Base-by-base conservation (phyloP, 2,329 filamentous ascomycete genomes). In the Fusarium sp. region DNA sequence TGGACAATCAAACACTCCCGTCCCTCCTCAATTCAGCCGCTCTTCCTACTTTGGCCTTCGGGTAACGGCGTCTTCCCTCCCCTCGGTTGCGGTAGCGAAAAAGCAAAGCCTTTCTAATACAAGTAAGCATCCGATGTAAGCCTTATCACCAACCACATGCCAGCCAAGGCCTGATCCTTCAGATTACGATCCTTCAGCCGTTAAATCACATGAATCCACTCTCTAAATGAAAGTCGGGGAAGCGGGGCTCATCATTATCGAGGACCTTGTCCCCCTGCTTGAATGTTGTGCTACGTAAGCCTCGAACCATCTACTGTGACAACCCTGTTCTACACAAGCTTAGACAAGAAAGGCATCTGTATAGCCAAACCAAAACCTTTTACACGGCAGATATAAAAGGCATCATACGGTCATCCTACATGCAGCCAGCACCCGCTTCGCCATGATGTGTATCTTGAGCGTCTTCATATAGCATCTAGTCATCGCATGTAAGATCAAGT, bases 261-360 rank as follows among this genome's bases (percentile, higher is more conserved):
- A 35, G 15, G 39, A 34, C 62, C 40, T 57, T 42, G 36, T 51
- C 15, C 31, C 24, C 34, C 46, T 10, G 19, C 19, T 19, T 19
- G 19, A 19, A 19, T 19, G 19, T 19, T 19, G 19, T 19, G 19
- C 19, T 19, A 19, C 19, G 19, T 19, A 19, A 19, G 19, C 19
- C 19, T 59, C 59, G 60, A 58, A 54, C 49, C 60, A 57, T 45
- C 13, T 7, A 43, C 52, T 19, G 42, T 50, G 22, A n/a, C 52
- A 51, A 53, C 44, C 38, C 43, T 55, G 38, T 10, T 34, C 29
- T 22, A 31, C 41, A 42, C 36, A 50, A 52, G 51, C 63, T 57
- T 59, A 29, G 28, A 54, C 47, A 15, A 65, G 51, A 51, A 65
- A 46, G 52, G 49, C 58, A 66, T 41, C 55, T 65, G 41, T 28